Evolutionary conservation across 768 basidiomycete species (phyloP), one percentile per base, ranked within the genome.

Genomic region (Mycena sanguinolenta): DNA sequence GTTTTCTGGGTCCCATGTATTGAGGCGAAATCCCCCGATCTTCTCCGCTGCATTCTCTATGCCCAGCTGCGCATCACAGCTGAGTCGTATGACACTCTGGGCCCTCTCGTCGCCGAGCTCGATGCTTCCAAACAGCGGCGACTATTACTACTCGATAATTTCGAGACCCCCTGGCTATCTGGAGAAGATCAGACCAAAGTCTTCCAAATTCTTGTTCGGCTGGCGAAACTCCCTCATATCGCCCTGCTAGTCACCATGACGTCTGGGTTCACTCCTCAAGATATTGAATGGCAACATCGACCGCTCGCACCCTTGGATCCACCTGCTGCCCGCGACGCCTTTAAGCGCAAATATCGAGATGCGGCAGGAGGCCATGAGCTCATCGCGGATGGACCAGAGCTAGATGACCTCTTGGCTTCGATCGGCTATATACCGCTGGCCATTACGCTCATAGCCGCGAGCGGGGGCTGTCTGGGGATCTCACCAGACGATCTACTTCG

Each of bases 361-460:
- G 39, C 39, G 3, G 32, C 32, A 5, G 32, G 32, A 5, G 32
- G 32, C 6, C 4, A 4, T 10, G 32, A 34, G 32, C 32, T 34
- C 32, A 14, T 17, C 16, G 39, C 13, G 3, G 39, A 39, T 16
- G 14, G 19, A 17, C 32, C 32, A 10, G 32, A 42, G 14, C 66
- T 67, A n/a, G 39, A 61, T 42, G 38, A 60, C 17, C 59, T 67
- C 39, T 55, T 81, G 34, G 55, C 67, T 2, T 65, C 66, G 7
- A 58, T 84, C 32, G 81, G 76, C 27, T 58, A 75, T 63, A 74
- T 82, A 63, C 82, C 83, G 38, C 70, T 79, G 52, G 82, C 81
- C 6, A 72, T 84, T 39, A 79, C 76, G n/a, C 74, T 84, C 9
- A 75, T 82, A 74, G 82, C 83, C 7, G 76, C 75, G 39, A 65